A percentile compares a stretch with the other conserved stretches of the same genome.
phyloP scores from a whole-genome alignment of 306 rosid species.

The Nissolia schottii region DNA sequence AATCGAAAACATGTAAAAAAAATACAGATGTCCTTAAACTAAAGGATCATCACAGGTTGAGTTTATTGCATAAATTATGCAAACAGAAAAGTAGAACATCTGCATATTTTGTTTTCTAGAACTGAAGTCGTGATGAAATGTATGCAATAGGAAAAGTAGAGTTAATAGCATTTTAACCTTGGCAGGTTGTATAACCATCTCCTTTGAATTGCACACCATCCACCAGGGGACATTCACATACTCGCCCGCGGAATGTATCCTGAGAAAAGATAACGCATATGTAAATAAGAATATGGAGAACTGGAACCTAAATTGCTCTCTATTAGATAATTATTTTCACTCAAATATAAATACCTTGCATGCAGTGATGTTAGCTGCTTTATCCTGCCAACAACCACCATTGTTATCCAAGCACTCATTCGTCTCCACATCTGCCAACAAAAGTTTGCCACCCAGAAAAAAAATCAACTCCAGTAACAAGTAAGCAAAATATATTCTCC shows the following conservation, averaged over 20 bases:
- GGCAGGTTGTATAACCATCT: slow-evolving; percentile 89
- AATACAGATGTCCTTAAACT: neutral
- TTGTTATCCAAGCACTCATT: slow-evolving; percentile 89
- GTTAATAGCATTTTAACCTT: slow-evolving; percentile 46
- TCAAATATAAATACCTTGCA: slow-evolving; percentile 68
- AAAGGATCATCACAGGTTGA: neutral
- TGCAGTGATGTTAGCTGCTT: slow-evolving; percentile 80
- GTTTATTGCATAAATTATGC: neutral
- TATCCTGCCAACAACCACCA: slow-evolving; percentile 97
- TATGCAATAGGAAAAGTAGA: neutral
- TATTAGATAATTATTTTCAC: slow-evolving; percentile 10
- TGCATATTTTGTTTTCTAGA: neutral
- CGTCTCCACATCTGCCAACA: slow-evolving; percentile 83
- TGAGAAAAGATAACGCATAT: slow-evolving; percentile 32
- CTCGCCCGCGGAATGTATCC: slow-evolving; percentile 99
- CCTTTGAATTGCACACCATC: slow-evolving; percentile 99
- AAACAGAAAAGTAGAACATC: neutral
- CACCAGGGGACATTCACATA: slow-evolving; percentile 90
- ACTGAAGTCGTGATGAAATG: neutral
- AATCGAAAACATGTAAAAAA: neutral
- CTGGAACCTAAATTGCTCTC: neutral
- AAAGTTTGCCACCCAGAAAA: slow-evolving; percentile 5
- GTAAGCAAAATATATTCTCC: neutral
- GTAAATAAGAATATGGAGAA: slow-evolving; percentile 4
- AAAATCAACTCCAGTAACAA: slow-evolving; percentile 14